Base-by-base conservation (phyloP, 768 basidiomycete genomes). In the Termitomyces sp. region DNA sequence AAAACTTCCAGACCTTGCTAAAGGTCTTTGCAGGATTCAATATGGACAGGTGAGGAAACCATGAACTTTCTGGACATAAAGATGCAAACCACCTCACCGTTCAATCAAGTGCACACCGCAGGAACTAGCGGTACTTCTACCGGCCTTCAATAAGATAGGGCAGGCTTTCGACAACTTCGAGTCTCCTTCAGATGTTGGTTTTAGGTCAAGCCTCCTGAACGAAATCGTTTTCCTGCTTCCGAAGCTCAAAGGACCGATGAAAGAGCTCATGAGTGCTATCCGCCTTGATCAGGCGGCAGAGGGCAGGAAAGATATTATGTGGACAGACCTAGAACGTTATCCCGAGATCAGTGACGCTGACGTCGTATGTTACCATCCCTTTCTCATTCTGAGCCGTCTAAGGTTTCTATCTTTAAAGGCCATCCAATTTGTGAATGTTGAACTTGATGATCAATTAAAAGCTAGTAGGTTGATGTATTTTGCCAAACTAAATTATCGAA, bases 21-120 rank as follows among this genome's bases (percentile, higher is more conserved):
- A 84, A 69, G 96, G 96, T 0, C 76, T 98, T 15, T 89, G 87
- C 62, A 79, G 94, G 36, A 90, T 98, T 37, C 93, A 96, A 69
- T 96, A 96, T 66, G 91, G 94, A 51, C 91, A 94, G 78, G 93
- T 94, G 65, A 65, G 77, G 40, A 34, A 32, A 12, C 11, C 6
- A 12, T 42, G 31, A 34, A 32, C 6, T 6, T 17, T 7, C 7
- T 56, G n/a, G 34, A 14, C 7, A 11, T 50, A 56, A 12, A 20
- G n/a, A 8, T 56, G 15, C 10, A 37, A 32, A 11, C 8, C 25
- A 38, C 5, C 25, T 36, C 32, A n/a, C 43, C 14, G 40, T 40
- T 31, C 15, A n/a, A 54, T 37, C 4, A 65, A 92, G 88, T 94
- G 92, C 56, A 88, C 89, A 1, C 91, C 96, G 0, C 81, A 86